A percentile compares a stretch with the other conserved stretches of the same genome.
phyloP scores from a whole-genome alignment of 2,329 filamentous ascomycete genomes.

The Ophiostoma perfectum region DNA sequence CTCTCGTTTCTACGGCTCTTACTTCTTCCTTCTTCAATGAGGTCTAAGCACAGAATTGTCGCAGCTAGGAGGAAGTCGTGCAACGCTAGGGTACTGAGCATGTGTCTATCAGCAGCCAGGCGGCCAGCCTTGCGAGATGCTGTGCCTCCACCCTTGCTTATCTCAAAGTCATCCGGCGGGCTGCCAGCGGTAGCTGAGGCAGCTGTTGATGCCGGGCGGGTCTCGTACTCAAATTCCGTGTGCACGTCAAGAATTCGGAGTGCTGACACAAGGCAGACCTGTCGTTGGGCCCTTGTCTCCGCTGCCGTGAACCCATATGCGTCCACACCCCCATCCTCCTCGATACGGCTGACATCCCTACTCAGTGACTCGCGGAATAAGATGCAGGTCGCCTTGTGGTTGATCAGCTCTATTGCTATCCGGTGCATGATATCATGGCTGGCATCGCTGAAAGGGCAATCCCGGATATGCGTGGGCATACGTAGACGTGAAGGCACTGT shows the following conservation, averaged over 20 bases:
- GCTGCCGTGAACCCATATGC: not conserved
- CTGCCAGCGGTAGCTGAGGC: not conserved
- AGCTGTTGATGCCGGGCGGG: constrained; percentile 35
- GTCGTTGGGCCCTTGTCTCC: constrained; percentile 41
- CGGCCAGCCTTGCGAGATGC: constrained; percentile 39
- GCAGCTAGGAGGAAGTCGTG: constrained; percentile 59
- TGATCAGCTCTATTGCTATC: constrained; percentile 46
- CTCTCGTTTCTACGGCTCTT: not conserved
- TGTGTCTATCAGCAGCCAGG: constrained; percentile 50
- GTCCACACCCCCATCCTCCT: constrained; percentile 15
- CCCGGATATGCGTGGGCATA: constrained; percentile 25
- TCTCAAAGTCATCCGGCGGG: not conserved
- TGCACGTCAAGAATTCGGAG: constrained; percentile 46
- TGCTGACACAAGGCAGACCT: constrained; percentile 48
- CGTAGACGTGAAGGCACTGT: constrained; percentile 23
- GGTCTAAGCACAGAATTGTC: constrained; percentile 53
- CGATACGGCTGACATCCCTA: constrained; percentile 22
- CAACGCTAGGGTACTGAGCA: constrained; percentile 50
- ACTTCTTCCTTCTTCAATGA: constrained; percentile 33
- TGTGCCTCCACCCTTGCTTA: not conserved
- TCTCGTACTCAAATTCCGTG: constrained; percentile 42
- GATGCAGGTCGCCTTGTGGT: constrained; percentile 52
- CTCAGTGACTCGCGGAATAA: constrained; percentile 49
- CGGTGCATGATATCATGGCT: constrained; percentile 46
- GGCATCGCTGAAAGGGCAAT: constrained; percentile 39